Base-by-base conservation (phyloP, 805 yeast genomes). In the Kazachstania psychrophila region DNA sequence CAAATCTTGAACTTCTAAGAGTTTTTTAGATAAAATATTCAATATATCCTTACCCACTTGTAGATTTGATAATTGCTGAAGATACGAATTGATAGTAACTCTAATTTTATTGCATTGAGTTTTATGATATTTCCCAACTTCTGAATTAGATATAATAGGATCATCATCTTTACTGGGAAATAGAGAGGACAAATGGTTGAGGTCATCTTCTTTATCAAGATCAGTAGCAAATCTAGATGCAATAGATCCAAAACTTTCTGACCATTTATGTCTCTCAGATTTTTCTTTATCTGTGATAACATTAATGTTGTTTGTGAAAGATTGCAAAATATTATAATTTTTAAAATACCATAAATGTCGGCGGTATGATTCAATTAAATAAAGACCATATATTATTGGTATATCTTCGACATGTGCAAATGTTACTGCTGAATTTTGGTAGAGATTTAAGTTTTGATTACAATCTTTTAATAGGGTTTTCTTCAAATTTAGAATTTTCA, bases 371-470 rank as follows among this genome's bases (percentile, higher is more conserved):
- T 82, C 88, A 32, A 81, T 67, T 3, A 79, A 43, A 55, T 75
- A 70, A n/a, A 79, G 62, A 1, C 92, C 92, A 52, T 81, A 79
- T 1, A 81, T 57, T 10, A 81, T 52, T 0, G 94, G 94, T 19
- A 83, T 51, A 52, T 83, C 92, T 11, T 73, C 65, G 1, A 79
- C 73, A 23, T 56, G 56, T 3, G 69, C 57, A 19, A 53, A 48
- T 13, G 44, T 39, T 9, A 50, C 32, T 37, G 54, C 54, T 9
- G 36, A 40, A 8, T 41, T 37, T 38, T 57, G 57, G 22, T 52
- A 49, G 7, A 23, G 23, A 11, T 52, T 45, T 15, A 68, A 42
- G 29, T 53, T 53, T 12, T 46, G 51, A 8, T 58, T 46, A 27
- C 66, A 48, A 5, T 62, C 65, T 16, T 48, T 52, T 5, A 56